phyloP scores from a whole-genome alignment of 2,329 filamentous ascomycete species.

The Neocatenulostroma microsporum region DNA sequence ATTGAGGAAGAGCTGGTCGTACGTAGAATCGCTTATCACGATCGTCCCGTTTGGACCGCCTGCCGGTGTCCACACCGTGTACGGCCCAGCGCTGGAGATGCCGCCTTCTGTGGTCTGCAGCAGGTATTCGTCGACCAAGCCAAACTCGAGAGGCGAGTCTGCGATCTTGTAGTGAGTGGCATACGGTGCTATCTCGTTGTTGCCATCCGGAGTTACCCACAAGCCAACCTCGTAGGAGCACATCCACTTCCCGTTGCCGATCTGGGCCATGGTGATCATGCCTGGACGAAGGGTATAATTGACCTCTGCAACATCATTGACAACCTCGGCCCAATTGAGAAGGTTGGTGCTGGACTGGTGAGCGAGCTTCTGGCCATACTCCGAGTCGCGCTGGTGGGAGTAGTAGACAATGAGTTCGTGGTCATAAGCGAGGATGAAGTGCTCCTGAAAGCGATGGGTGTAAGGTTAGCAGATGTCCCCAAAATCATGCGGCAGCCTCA shows the following conservation, averaged over 20 bases:
- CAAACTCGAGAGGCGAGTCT: slow-evolving; percentile 2
- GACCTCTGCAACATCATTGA: slow-evolving; percentile 4
- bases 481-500: no score
- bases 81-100: neutral
- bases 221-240: neutral
- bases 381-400: slow-evolving; percentile 6
- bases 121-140: neutral
- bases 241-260: neutral
- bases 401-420: slow-evolving; percentile 1
- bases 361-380: slow-evolving; percentile 6
- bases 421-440: no score
- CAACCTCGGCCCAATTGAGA: slow-evolving; percentile 3
- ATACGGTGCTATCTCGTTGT: neutral
- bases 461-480: neutral
- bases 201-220: neutral
- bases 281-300: slow-evolving; percentile 3
- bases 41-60: slow-evolving; percentile 1
- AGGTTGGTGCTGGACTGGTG: slow-evolving; percentile 3
- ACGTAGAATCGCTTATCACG: neutral
- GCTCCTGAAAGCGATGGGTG: neutral
- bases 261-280: slow-evolving; percentile 4
- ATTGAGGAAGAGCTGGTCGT: slow-evolving; percentile 1
- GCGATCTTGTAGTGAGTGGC: neutral
- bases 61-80: neutral
- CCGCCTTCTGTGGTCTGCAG: neutral